Percentiles rank a stretch among this genome's conserved stretches.
phyloP scores from a whole-genome alignment of 306 rosid species.

The Corylus avellana region DNA sequence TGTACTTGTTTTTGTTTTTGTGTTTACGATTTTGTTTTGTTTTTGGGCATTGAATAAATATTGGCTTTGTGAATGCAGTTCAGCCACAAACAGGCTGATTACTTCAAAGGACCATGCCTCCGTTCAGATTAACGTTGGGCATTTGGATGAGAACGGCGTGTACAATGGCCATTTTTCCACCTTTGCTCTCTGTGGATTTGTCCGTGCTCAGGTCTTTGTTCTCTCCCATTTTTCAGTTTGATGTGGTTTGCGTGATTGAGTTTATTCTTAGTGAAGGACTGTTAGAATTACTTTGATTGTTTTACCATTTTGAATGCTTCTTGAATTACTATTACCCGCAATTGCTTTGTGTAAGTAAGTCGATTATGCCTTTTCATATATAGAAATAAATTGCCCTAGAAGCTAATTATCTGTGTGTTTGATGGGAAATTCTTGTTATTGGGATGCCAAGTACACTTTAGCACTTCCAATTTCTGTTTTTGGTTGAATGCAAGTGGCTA shows the following conservation, averaged over 20 bases:
- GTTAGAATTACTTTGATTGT: too few species aligned
- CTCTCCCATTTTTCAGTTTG: too few species aligned
- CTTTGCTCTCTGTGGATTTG: slow-evolving; percentile 63
- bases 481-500: neutral
- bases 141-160: slow-evolving; percentile 62
- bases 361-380: neutral
- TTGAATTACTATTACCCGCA: neutral
- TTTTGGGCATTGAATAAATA: neutral
- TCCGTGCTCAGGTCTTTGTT: slow-evolving; percentile 33
- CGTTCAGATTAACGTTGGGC: slow-evolving; percentile 68
- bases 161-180: slow-evolving; percentile 60
- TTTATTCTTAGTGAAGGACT: too few species aligned
- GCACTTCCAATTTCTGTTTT: neutral
- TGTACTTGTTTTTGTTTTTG: neutral
- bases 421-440: neutral
- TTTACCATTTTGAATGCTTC: neutral
- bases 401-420: too few species aligned
- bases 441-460: neutral
- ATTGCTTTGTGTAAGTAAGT: neutral
- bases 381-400: neutral
- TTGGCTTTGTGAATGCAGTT: slow-evolving; percentile 30
- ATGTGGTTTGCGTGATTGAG: slow-evolving; percentile 18
- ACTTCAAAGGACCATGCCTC: slow-evolving; percentile 46
- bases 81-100: too few species aligned
- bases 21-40: neutral